Conservation (phyloP, 1,139 yeast genomes). For the Candida pseudoviswanathii region DNA sequence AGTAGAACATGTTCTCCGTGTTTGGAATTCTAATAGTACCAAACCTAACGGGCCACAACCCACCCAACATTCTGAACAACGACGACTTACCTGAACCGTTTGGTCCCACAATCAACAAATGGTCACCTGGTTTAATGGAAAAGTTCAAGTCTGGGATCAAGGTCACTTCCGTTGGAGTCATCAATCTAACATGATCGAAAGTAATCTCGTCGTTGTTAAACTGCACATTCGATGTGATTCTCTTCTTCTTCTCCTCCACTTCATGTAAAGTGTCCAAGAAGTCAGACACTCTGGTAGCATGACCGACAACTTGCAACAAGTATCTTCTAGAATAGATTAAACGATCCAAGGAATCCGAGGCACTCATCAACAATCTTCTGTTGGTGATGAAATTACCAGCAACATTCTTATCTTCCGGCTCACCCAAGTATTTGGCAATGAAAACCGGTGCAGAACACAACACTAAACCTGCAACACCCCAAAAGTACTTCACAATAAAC, state of each 20-base stretch:
- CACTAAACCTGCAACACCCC: slow-evolving; percentile 94
- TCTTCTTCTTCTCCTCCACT: slow-evolving; percentile 36
- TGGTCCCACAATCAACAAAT: slow-evolving; percentile 89
- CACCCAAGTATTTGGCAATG: slow-evolving; percentile 58
- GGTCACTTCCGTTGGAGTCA: slow-evolving; percentile 83
- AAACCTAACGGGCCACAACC: slow-evolving; percentile 83
- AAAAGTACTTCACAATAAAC: slow-evolving; percentile 85
- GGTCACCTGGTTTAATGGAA: slow-evolving; percentile 78
- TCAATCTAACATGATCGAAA: slow-evolving; percentile 72
- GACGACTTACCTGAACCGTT: slow-evolving; percentile 97
- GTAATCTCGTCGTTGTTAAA: slow-evolving; percentile 64
- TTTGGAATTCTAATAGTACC: slow-evolving; percentile 69
- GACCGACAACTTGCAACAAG: slow-evolving; percentile 82
- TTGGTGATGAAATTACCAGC: slow-evolving; percentile 88
- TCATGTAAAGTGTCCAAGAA: slow-evolving; percentile 67
- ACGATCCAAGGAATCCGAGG: slow-evolving; percentile 88
- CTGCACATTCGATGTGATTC: slow-evolving; percentile 34
- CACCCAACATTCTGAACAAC: slow-evolving; percentile 85
- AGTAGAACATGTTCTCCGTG: slow-evolving; percentile 73
- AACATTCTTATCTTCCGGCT: slow-evolving; percentile 51
- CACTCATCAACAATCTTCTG: slow-evolving; percentile 79
- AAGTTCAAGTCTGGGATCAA: slow-evolving; percentile 69
- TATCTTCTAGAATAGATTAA: slow-evolving; percentile 84
- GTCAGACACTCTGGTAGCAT: slow-evolving; percentile 73
- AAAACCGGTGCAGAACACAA: slow-evolving; percentile 91